Base-by-base conservation (phyloP, 1,284 basidiomycete genomes). In the Ustilago curta region DNA sequence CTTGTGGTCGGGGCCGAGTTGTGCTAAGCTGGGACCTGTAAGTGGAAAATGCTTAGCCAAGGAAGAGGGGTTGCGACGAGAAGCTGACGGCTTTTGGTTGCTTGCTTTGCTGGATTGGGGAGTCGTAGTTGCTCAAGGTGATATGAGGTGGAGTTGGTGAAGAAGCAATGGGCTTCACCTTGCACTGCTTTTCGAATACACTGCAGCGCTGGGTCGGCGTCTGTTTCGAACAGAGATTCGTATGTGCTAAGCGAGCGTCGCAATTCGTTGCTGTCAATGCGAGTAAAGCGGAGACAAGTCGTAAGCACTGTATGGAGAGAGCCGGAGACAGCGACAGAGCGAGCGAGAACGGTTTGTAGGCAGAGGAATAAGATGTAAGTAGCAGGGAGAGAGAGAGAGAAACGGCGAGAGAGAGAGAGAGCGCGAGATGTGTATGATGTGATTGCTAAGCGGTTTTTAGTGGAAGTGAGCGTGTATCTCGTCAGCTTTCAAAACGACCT, bases 231-330 rank as follows among this genome's bases (percentile, higher is more conserved):
- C 2, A 16, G 14, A 37, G 35, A 25, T 37, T 19, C 47, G 50
- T 52, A 39, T 66, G 52, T 59, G 52, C 57, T 66, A 66, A 66
- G 63, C 63, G 57, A 66, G 45, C 16, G 54, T 53, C 43, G 55
- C 35, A 21, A 42, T 18, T 29, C 12, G 35, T 37, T 37, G 35
- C 16, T 8, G 25, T 23, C 7, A 16, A 45, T n/a, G 29, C 23
- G 21, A 31, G 14, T 37, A 37, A 37, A 16, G 35, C 35, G 35
- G 12, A 37, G 11, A 14, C 35, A 1, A n/a, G 31, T 8, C n/a
- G 45, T 27, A 7, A 12, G 45, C 18, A 40, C 37, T 16, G 37
- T 40, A 40, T n/a, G 37, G 37, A 40, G 14, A 16, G 37, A 29
- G 16, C n/a, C n/a, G 9, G 27, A 7, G 18, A 25, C 25, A 40